Evolutionary conservation across 1,284 basidiomycete genomes (phyloP), one percentile per base, ranked within the genome.

Genomic region (Lignosus rhinocerotis): DNA sequence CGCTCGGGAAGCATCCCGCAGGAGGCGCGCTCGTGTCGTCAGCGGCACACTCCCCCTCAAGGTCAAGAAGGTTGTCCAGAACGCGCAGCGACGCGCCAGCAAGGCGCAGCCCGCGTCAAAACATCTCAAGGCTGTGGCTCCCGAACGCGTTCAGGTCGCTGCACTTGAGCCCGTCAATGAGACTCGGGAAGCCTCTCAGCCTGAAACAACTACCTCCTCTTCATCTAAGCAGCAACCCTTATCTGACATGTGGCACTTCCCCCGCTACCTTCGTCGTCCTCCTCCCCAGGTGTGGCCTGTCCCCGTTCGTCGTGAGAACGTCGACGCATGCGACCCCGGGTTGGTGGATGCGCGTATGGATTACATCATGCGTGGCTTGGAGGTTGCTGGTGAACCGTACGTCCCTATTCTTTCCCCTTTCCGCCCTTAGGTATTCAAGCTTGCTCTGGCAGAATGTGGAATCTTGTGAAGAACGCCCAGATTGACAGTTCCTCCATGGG

Each of bases 281-380:
- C 63, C 65, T 39, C 42, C 47, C 14, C n/a, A 48, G 8, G 64
- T 69, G 34, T 64, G 60, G 59, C 57, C 62, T 46, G 57, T 62
- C 12, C 69, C 69, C 38, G 68, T 78, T 12, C 45, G 67, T 30
- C 58, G 62, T 25, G 67, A 60, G 48, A 66, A 68, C 47, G 59
- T 75, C 43, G 67, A 68, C 6, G 64, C 66, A 0, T 68, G 75
- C 51, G 73, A 73, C 46, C 72, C 73, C 14, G 69, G 66, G 19
- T 66, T 79, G 25, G 66, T 56, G 9, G 69, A 69, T 9, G 56
- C 75, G 7, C 71, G 74, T 6, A 62, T 73, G 32, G 60, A 73
- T 11, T 79, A 76, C 59, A 71, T 79, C 42, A 71, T 72, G 44
- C 72, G 73, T n/a, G 66, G 63, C 31, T 61, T 78, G 33, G 70